Evolutionary conservation across 306 rosid genomes (phyloP), one percentile per base, ranked within the genome.

Genomic region (Bauhinia variegata): DNA sequence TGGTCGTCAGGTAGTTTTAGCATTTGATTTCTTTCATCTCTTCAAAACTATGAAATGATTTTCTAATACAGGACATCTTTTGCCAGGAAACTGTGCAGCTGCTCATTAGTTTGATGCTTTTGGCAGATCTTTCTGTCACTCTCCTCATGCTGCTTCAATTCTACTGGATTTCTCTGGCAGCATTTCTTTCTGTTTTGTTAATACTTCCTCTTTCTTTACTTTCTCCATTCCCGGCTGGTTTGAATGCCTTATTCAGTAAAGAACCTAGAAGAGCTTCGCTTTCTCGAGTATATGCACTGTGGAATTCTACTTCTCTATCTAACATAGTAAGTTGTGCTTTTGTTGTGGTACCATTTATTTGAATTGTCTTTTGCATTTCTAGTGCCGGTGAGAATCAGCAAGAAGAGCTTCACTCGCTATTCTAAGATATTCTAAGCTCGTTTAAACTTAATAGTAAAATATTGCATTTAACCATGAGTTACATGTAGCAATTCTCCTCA

Each of bases 221-320:
- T 68, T 93, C 90, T 62, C 97, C 96, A 39, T 88, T 93, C 74
- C 99, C 92, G 4, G 99, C 99, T n/a, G 97, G 99, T 59, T 80
- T 93, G 88, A 93, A 85, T 80, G 99, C 97, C 44, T 82, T 90
- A 67, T 93, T 89, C 88, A 93, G 97, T 68, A 88, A 86, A 81
- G 96, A 90, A 82, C 87, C 92, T 41, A 84, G 97, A 88, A 84
- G 85, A 84, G 95, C 96, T 63, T 84, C 95, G 62, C 95, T 88
- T 71, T 82, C 90, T 78, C 91, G 97, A 51, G 86, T 93, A 54
- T 89, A 89, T 86, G 96, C 96, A 49, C 72, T 93, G 85, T 93
- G 99, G 99, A 93, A 86, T 80, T 90, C 96, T 33, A 77, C 99
- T 33, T 93, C 99, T 69, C 78, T 93, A 59, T 85, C 84, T 12